Conservation (phyloP, 139 green algal species). For the Dunaliella primolecta region DNA sequence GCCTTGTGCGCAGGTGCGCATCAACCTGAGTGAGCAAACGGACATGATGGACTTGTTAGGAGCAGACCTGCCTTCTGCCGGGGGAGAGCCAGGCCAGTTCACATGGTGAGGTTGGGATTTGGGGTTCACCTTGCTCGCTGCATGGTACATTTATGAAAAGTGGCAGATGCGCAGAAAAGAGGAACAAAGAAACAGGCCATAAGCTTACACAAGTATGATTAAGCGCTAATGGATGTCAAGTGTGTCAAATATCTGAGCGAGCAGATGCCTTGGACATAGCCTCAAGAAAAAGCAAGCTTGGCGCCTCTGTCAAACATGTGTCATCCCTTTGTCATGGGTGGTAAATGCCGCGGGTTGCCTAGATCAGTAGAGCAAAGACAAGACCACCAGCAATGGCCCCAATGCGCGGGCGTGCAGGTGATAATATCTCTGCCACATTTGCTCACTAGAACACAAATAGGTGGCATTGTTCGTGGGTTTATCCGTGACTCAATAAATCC, state of each 20-base stretch:
- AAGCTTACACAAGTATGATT: too few relatives aligned
- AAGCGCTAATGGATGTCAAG: too few relatives aligned
- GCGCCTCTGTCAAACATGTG: constrained; percentile 14
- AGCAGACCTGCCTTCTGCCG: constrained; percentile 85
- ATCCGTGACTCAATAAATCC: too few relatives aligned
- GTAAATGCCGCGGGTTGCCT: constrained; percentile 10
- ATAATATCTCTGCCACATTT: not conserved
- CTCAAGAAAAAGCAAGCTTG: too few relatives aligned
- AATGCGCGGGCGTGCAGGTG: not conserved
- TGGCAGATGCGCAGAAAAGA: too few relatives aligned
- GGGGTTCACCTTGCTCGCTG: too few relatives aligned
- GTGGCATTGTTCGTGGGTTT: too few relatives aligned
- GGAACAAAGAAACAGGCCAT: too few relatives aligned
- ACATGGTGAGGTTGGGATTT: constrained; percentile 62
- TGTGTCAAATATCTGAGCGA: too few relatives aligned
- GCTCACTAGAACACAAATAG: too few relatives aligned
- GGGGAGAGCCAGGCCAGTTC: constrained; percentile 84
- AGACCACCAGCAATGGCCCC: not conserved
- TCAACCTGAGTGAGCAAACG: constrained; percentile 97
- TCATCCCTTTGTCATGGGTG: not conserved
- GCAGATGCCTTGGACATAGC: too few relatives aligned
- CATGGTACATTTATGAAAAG: too few relatives aligned
- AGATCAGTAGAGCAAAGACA: not conserved
- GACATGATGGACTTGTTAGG: constrained; percentile 99
- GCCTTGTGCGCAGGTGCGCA: constrained; percentile 85